Conservation (phyloP, 306 rosid genomes). For the Abrus precatorius region DNA sequence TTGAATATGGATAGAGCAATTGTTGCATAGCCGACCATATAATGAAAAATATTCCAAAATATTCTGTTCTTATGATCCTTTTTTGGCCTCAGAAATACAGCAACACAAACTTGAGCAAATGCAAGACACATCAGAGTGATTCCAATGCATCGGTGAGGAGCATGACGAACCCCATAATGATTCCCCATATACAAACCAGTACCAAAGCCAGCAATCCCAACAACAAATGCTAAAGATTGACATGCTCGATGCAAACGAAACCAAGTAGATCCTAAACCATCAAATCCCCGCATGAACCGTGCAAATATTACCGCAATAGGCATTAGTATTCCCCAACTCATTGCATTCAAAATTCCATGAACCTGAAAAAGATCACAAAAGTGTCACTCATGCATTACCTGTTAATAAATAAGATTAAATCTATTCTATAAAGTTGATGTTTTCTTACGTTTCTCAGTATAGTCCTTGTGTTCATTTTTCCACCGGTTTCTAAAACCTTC, state of each 20-base stretch:
- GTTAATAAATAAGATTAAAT: too few relatives aligned
- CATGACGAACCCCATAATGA: background rate
- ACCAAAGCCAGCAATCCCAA: slow-evolving; percentile 39
- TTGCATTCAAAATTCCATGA: slow-evolving; percentile 48
- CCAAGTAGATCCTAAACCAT: slow-evolving; percentile 28
- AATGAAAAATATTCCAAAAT: slow-evolving; percentile 42
- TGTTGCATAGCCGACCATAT: slow-evolving; percentile 28
- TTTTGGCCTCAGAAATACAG: slow-evolving; percentile 9
- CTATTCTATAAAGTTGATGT: background rate
- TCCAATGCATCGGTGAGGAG: slow-evolving; percentile 52
- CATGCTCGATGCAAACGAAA: slow-evolving; percentile 39
- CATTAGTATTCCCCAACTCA: slow-evolving; percentile 60
- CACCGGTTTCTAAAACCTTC: background rate
- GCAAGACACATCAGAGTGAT: slow-evolving; percentile 9
- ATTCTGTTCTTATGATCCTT: slow-evolving; percentile 32
- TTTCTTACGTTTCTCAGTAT: slow-evolving; percentile 30
- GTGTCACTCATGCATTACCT: background rate
- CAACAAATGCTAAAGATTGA: slow-evolving; percentile 9
- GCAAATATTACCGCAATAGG: slow-evolving; percentile 49
- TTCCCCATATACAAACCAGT: slow-evolving; percentile 34
- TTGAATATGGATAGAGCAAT: slow-evolving; percentile 33
- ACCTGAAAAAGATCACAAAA: slow-evolving; percentile 25
- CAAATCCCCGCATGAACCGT: slow-evolving; percentile 39
- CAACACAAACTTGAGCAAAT: slow-evolving; percentile 26
- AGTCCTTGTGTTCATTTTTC: background rate